These are phyloP conservation scores for Yamadazyma atmosphaerica DNA, from an alignment of 1,139 yeast genomes.

Conservation along the genomic window DNA sequence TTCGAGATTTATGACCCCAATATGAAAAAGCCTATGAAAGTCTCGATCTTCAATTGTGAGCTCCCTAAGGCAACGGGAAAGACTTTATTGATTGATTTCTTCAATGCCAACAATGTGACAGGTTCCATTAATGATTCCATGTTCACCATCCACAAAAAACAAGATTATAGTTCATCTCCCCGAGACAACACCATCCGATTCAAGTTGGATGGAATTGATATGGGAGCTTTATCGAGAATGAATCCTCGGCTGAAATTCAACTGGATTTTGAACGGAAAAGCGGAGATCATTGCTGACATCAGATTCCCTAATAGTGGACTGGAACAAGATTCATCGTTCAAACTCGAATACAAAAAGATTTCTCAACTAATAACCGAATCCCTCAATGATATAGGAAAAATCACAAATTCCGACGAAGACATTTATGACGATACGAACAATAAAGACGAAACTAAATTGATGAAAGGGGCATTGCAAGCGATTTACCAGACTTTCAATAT, in stretches of 20 bases:
- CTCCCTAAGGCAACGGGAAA: slow-evolving; percentile 59
- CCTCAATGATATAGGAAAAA: slow-evolving; percentile 27
- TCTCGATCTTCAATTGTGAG: slow-evolving; percentile 65
- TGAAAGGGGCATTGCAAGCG: slow-evolving; percentile 46
- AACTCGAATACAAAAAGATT: slow-evolving; percentile 24
- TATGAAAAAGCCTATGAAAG: slow-evolving; percentile 39
- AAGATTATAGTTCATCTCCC: slow-evolving; percentile 26
- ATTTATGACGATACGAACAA: slow-evolving; percentile 11
- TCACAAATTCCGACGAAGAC: slow-evolving; percentile 19
- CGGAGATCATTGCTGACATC: slow-evolving; percentile 69
- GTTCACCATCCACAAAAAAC: slow-evolving; percentile 68
- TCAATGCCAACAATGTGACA: slow-evolving; percentile 67
- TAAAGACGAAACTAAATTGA: slow-evolving; percentile 27
- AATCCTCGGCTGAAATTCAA: slow-evolving; percentile 52
- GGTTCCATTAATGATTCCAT: slow-evolving; percentile 74
- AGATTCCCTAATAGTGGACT: slow-evolving; percentile 53
- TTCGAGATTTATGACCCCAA: slow-evolving; percentile 41
- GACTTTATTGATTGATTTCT: slow-evolving; percentile 61
- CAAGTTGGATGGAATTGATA: slow-evolving; percentile 63
- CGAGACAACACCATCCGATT: slow-evolving; percentile 50
- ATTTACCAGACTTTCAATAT: slow-evolving; percentile 42
- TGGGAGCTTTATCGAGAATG: slow-evolving; percentile 41
- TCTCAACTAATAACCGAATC: slow-evolving; percentile 27
- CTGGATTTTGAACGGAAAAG: slow-evolving; percentile 71
- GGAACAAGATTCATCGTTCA: slow-evolving; percentile 22